A percentile compares a stretch with the other conserved stretches of the same genome.
Conservation (phyloP, 129 eudicot species). For the Solidago caesia region DNA sequence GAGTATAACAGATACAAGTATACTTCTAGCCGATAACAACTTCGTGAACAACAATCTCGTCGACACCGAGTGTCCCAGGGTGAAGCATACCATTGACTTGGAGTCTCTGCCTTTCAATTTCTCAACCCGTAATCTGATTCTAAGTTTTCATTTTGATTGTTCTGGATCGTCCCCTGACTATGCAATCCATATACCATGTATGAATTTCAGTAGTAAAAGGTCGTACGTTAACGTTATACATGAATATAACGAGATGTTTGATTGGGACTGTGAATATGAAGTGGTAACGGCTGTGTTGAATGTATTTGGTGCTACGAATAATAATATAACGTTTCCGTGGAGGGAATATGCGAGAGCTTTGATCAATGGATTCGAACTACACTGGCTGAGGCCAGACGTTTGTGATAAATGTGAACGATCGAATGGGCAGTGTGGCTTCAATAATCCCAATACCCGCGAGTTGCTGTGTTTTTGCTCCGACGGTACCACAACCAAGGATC, state of each 20-base stretch:
- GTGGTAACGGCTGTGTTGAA: constrained; percentile 33
- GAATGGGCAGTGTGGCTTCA: constrained; percentile 23
- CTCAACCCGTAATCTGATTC: not conserved
- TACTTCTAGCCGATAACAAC: too few relatives aligned
- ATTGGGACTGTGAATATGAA: constrained; percentile 23
- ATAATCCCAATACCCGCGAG: too few relatives aligned
- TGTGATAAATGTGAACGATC: constrained; percentile 15
- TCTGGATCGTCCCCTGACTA: not conserved
- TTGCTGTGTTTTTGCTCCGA: too few relatives aligned
- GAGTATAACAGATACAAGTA: not conserved
- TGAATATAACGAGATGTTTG: not conserved
- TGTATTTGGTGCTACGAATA: too few relatives aligned
- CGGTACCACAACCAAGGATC: too few relatives aligned
- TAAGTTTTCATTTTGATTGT: constrained; percentile 41
- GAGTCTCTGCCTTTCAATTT: constrained; percentile 19
- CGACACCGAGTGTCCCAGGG: too few relatives aligned
- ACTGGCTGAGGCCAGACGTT: not conserved
- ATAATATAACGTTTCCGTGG: too few relatives aligned
- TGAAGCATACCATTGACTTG: constrained; percentile 16
- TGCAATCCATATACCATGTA: constrained; percentile 21
- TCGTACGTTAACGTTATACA: not conserved
- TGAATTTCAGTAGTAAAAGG: not conserved
- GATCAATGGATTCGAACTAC: constrained; percentile 19
- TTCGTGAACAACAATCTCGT: too few relatives aligned
- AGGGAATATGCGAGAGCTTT: not conserved